Conservation (phyloP, 2,329 filamentous ascomycete species). For the Penicillium decumbens region DNA sequence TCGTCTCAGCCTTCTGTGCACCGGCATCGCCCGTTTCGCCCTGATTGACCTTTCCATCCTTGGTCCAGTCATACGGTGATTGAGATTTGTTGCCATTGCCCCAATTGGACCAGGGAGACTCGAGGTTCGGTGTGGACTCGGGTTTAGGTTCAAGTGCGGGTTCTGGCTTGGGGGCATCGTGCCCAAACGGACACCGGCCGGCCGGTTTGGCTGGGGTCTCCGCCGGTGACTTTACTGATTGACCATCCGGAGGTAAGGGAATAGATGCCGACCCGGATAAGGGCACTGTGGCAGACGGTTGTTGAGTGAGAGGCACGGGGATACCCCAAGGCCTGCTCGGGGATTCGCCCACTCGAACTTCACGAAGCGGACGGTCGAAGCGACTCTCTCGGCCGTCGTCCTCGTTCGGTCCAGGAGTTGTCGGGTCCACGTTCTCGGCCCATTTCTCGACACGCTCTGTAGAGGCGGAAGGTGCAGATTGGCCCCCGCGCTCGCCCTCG, state of each 20-base stretch:
- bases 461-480: constrained; percentile 42
- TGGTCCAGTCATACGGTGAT: constrained; percentile 8
- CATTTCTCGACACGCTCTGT: constrained; percentile 76
- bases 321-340: constrained; percentile 93
- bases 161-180: constrained; percentile 21
- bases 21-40: constrained; percentile 4
- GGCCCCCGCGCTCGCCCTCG: constrained; percentile 21
- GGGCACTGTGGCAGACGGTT: constrained; percentile 27
- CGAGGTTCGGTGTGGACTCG: constrained; percentile 3
- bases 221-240: constrained; percentile 11
- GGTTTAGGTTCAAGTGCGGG: neutral
- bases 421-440: constrained; percentile 68
- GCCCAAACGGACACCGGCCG: constrained; percentile 37
- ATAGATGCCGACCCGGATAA: constrained; percentile 21
- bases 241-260: constrained; percentile 16
- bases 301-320: constrained; percentile 60
- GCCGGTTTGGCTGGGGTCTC: constrained; percentile 19
- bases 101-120: constrained; percentile 9
- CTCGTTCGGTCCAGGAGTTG: constrained; percentile 36
- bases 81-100: constrained; percentile 3
- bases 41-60: constrained; percentile 7
- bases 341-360: constrained; percentile 88
- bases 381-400: constrained; percentile 61
- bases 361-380: constrained; percentile 80
- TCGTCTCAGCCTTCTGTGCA: constrained; percentile 3